These are phyloP conservation scores for Anaeromyces robustus DNA, from an alignment of 192 early-diverging fungal species.

Conservation along the genomic window DNA sequence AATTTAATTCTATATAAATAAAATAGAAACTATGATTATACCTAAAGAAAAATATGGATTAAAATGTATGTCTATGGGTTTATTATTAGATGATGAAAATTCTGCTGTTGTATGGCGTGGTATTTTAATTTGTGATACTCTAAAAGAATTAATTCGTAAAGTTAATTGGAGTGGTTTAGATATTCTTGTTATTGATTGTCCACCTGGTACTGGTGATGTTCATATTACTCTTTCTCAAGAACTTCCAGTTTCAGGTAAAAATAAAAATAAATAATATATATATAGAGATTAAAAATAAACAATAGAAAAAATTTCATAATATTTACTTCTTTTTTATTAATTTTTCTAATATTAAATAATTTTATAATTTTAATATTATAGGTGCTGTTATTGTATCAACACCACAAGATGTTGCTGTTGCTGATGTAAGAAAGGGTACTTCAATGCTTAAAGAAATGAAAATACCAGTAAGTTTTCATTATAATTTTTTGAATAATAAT, in stretches of 20 bases:
- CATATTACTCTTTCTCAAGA: constrained; percentile 74
- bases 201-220: constrained; percentile 83
- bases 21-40: constrained; percentile 29
- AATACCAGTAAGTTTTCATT: constrained; percentile 43
- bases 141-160: constrained; percentile 71
- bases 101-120: constrained; percentile 78
- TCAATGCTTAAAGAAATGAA: constrained; percentile 72
- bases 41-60: constrained; percentile 77
- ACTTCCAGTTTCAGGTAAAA: constrained; percentile 39
- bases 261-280: background rate
- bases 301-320: no score
- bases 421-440: constrained; percentile 61
- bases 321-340: no score
- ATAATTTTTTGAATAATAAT: background rate
- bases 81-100: constrained; percentile 49
- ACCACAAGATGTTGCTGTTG: constrained; percentile 76
- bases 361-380: background rate
- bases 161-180: constrained; percentile 67
- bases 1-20: background rate
- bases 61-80: constrained; percentile 84
- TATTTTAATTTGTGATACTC: constrained; percentile 54
- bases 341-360: background rate
- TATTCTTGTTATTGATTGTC: constrained; percentile 74
- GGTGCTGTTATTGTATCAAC: constrained; percentile 79
- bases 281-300: no score